Evolutionary conservation across 2,329 filamentous ascomycete genomes (phyloP), one percentile per base, ranked within the genome.

Genomic region (Macrophomina tecta): DNA sequence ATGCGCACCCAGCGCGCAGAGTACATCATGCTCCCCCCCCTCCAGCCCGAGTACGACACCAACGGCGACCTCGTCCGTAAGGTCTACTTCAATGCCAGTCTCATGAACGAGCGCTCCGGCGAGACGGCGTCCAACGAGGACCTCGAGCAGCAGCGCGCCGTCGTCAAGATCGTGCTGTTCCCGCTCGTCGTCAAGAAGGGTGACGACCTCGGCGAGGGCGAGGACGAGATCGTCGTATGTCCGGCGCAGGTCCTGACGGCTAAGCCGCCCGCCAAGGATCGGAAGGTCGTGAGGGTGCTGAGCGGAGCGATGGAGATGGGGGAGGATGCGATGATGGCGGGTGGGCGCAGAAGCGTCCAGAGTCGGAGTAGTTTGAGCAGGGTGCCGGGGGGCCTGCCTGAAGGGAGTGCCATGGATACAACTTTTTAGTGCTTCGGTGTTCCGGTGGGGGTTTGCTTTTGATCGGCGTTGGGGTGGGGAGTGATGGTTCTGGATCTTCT

Each of bases 1-100:
- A 99, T 99, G 95, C 93, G 95, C 76, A 96, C 91, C 16, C 95
- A 99, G 78, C 89, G 93, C 68, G 93, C 95, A 45, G 95, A 98
- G 82, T 99, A 97, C 82, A 95, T 97, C 83, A 99, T 99, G 94
- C 89, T 98, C 18, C 94, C 95, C 34, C 95, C 95, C 4, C 84
- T 97, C 66, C 92, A 95, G 78, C 95, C 95, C 28, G 93, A 97
- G 78, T 98, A 97, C 79, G 94, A 98, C 79, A 90, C 89, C 72
- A 93, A 95, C 69, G 95, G 95, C 72, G 94, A 98, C 74, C 87
- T 99, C 8, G 86, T 90, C 16, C 91, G 92, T 65, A 94, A 94
- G 66, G 92, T 98, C 9, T 86, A 89, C 68, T 99, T 99, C 87
- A 97, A 97, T 75, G 91, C 94, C 1, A 87, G 91, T 38, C 87